Base-by-base conservation (phyloP, 176 grass and related monocot genomes). In the Phoenix roebelenii region DNA sequence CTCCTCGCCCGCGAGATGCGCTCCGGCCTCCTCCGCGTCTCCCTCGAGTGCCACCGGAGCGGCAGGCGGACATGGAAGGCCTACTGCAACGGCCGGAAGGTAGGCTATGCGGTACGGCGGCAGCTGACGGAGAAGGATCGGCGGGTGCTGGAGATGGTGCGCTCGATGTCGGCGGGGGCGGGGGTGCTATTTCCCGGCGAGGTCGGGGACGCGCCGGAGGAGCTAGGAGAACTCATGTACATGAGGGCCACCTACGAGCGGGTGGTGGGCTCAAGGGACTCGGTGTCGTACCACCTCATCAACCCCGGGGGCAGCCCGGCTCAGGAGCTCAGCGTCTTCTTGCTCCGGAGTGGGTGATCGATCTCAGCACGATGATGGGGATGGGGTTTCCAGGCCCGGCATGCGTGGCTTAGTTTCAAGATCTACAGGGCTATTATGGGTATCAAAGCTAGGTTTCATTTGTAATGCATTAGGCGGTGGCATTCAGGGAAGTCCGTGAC, bases 241-340 rank as follows among this genome's bases (percentile, higher is more conserved):
- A 80, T 85, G 82, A 71, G 82, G 28, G 82, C 77, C 17, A 76
- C 67, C 18, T 85, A 85, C 32, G 72, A 85, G 63, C 66, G 82
- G 58, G n/a, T 85, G 1, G 77, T 80, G 16, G 82, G 68, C 1
- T 85, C 82, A 3, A 71, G 48, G 58, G 82, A 85, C 32, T 69
- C 77, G 53, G 83, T 85, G 60, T 85, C 83, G 16, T 85, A 65
- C 58, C 77, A 85, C 54, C 77, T 80, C 64, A 80, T 85, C 17
- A 72, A 48, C 29, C 73, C 82, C n/a, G 48, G 39, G 4, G 15
- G 49, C 25, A 80, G 77, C 73, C 68, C 83, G 18, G 61, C 83
- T 3, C 77, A 85, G 50, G 83, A 80, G 63, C 83, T 85, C 19
- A 85, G 83, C 64, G 64, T 85, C 26, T 85, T 80, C 64, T 56